These are phyloP conservation scores for Phytophthora quininea DNA, from an alignment of 352 stramenopile species.

Conservation along the genomic window DNA sequence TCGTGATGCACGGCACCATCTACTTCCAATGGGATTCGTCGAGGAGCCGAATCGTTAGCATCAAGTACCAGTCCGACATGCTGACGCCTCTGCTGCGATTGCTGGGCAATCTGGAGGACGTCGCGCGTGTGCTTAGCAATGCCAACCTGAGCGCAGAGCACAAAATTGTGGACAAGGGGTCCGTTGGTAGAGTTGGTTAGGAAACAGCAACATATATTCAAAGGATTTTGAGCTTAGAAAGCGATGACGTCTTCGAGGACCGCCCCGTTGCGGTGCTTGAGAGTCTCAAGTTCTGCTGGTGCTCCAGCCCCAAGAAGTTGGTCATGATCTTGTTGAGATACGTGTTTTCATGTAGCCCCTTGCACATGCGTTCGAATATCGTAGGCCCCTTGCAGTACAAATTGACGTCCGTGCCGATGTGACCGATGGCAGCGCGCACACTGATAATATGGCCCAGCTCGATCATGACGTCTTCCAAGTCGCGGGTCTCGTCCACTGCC, in stretches of 20 bases:
- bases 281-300: conserved; percentile 61
- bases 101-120: conserved; percentile 5
- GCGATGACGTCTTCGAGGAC: conserved; percentile 31
- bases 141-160: background rate
- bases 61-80: conserved; percentile 5
- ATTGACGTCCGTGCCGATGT: conserved; percentile 77
- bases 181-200: background rate
- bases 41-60: background rate
- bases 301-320: conserved; percentile 66
- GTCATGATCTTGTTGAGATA: conserved; percentile 83
- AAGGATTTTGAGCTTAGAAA: conserved; percentile 18
- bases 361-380: conserved; percentile 66
- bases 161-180: background rate
- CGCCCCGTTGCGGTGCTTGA: conserved; percentile 52
- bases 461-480: conserved; percentile 54
- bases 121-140: conserved; percentile 1
- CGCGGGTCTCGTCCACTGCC: conserved; percentile 49
- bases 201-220: too few species aligned
- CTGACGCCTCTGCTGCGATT: conserved; percentile 8
- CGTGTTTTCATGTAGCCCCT: conserved; percentile 69
- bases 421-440: conserved; percentile 46
- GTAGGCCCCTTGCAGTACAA: conserved; percentile 72
- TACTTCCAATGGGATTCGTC: conserved; percentile 4
- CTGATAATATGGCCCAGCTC: conserved; percentile 64
- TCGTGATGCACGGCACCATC: background rate